Base-by-base conservation (phyloP, 257 asterid genomes). In the Plantago elongata region DNA sequence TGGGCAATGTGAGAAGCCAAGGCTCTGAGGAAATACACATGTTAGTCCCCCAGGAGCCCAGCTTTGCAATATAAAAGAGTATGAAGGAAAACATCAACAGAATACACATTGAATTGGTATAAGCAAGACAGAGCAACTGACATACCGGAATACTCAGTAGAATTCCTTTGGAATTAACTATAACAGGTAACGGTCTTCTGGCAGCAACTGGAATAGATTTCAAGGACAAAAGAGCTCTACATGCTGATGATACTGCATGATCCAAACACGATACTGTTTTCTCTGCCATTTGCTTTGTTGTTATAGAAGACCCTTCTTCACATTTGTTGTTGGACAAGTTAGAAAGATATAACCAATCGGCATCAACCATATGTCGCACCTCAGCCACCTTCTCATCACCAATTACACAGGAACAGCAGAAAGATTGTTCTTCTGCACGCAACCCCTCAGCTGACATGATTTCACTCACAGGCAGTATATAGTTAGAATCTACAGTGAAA, bases 191-290 rank as follows among this genome's bases (percentile, higher is more conserved):
- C 42, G 86, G 74, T 78, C 97, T 75, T 82, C 96, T 79, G 18
- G 86, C 95, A 58, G 84, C 85, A 63, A 81, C 90, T 9, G 97
- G 97, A 55, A 92, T 83, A 45, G 79, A 73, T 75, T 89, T 89
- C 63, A 92, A 69, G 62, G 71, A 60, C 45, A n/a, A 47, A 58
- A 83, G 81, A 64, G 95, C 89, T 72, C 54, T 72, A 18, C 70
- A 47, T 44, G 95, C 97, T 62, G 97, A 86, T 67, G 64, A 59
- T 63, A 68, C 70, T 38, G 78, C 78, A 79, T 67, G 64, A 52
- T 79, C 78, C 54, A 56, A 54, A 67, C 86, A 79, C 16, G 62
- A 44, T 57, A 55, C 64, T 30, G 72, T 57, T 66, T 48, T 62
- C 48, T 61, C 61, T 16, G 51, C 43, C 38, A 7, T 34, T 60